Evolutionary conservation across 2,329 filamentous ascomycete genomes (phyloP), one percentile per base, ranked within the genome.

Genomic region (Aspergillus melleus): DNA sequence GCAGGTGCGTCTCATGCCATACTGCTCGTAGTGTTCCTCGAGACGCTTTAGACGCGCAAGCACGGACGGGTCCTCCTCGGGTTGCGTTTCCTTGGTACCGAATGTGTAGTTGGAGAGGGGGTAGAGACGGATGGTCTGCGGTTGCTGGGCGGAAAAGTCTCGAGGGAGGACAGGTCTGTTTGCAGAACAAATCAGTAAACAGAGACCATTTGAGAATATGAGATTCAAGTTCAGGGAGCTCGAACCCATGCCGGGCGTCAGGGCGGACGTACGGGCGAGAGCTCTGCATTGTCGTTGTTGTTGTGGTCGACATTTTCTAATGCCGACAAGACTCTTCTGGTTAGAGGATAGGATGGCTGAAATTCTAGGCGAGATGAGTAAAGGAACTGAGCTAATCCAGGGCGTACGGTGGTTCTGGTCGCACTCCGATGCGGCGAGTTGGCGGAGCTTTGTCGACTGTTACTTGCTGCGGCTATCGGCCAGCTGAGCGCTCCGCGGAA

Each of bases 101-200:
- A 99, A 98, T 24, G 95, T 98, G 83, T 99, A 99, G 83, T 98
- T 99, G 67, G 92, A 96, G 52, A 99, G 86, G 36, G 95, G 95
- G 74, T 93, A 98, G 26, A 99, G 86, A 55, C 91, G 90, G 72
- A 99, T 93, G 2, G 92, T 95, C 68, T 88, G 81, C 36, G 94
- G 92, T 77, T 99, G 95, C 75, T 94, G 92, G 55, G 86, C 88
- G 74, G 93, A 91, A 84, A 99, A 99, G 66, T 88, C 80, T 64
- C 91, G 88, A 26, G 93, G 92, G 55, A 91, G 84, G 63, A 88
- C 87, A 24, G 94, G 92, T 19, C 86, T 86, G 61, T 46, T 57
- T 49, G 19, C 50, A 46, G 29, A 22, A 56, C 39, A 6, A 9
- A 57, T 69, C 64, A 65, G 65, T 29, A 6, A 50, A 22, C 4